phyloP scores from a whole-genome alignment of 2,329 filamentous ascomycete species.

The Lithohypha guttulata region DNA sequence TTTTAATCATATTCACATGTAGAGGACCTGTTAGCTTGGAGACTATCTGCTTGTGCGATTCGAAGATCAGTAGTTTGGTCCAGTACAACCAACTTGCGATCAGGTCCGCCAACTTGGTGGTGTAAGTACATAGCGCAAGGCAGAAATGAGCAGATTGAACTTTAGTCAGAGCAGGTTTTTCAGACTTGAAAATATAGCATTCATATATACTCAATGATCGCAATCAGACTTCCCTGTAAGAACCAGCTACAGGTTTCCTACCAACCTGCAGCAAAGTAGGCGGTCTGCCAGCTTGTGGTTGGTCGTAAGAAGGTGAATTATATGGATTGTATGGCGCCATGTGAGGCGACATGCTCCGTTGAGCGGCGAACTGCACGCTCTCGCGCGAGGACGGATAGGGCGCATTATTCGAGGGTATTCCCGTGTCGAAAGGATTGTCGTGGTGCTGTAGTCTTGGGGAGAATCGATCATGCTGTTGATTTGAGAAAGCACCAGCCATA shows the following conservation, averaged over 20 bases:
- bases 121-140: no score
- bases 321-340: slow-evolving; percentile 13
- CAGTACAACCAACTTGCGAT: no score
- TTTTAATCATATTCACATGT: no score
- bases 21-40: no score
- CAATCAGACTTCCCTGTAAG: slow-evolving; percentile 27
- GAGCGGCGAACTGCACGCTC: slow-evolving; percentile 13
- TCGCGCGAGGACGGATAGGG: slow-evolving; percentile 6
- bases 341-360: slow-evolving; percentile 15
- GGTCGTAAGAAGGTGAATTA: slow-evolving; percentile 11
- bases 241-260: slow-evolving; percentile 28
- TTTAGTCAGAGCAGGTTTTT: no score
- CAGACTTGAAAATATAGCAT: neutral
- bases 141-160: no score
- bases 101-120: no score
- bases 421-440: neutral
- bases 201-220: neutral
- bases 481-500: neutral
- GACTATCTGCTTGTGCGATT: no score
- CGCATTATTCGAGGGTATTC: neutral
- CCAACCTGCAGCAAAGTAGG: slow-evolving; percentile 33
- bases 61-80: no score
- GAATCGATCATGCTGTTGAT: neutral
- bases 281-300: slow-evolving; percentile 24
- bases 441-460: slow-evolving; percentile 3